Evolutionary conservation across 305 asterid genomes (phyloP).

Genomic region (Lippia alba): DNA sequence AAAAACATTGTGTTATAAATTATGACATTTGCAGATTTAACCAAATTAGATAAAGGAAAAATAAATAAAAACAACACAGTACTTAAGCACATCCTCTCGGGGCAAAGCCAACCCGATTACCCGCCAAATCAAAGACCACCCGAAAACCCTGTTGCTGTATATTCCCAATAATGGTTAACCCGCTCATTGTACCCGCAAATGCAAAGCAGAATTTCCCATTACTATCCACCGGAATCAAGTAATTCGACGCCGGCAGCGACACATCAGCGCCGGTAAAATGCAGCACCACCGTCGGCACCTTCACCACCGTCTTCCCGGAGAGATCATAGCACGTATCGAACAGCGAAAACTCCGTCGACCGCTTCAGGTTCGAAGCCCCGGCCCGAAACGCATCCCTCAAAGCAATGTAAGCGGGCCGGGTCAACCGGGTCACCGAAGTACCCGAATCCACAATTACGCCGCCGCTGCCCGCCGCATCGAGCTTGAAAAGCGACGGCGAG

Average conservation of each 20-base stretch:
- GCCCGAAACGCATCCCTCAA: conserved; percentile 53
- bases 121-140: conserved; percentile 56
- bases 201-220: conserved; percentile 63
- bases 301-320: conserved; percentile 47
- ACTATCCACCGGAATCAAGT: conserved; percentile 52
- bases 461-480: conserved; percentile 53
- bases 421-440: conserved; percentile 59
- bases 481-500: conserved; percentile 43
- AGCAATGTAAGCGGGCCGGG: conserved; percentile 52
- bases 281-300: conserved; percentile 63
- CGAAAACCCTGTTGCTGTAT: conserved; percentile 73
- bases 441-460: conserved; percentile 72
- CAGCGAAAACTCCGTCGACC: conserved; percentile 37
- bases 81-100: conserved; percentile 46
- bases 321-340: conserved; percentile 72
- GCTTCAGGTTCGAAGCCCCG: conserved; percentile 47
- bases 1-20: not conserved
- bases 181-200: conserved; percentile 54
- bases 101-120: conserved; percentile 63
- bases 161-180: conserved; percentile 65
- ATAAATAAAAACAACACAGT: not conserved
- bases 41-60: not conserved
- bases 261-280: conserved; percentile 56
- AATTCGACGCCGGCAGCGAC: conserved; percentile 55
- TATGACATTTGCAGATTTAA: not conserved